phyloP scores from a whole-genome alignment of 257 asterid genomes.

The Hygrophila difformis region DNA sequence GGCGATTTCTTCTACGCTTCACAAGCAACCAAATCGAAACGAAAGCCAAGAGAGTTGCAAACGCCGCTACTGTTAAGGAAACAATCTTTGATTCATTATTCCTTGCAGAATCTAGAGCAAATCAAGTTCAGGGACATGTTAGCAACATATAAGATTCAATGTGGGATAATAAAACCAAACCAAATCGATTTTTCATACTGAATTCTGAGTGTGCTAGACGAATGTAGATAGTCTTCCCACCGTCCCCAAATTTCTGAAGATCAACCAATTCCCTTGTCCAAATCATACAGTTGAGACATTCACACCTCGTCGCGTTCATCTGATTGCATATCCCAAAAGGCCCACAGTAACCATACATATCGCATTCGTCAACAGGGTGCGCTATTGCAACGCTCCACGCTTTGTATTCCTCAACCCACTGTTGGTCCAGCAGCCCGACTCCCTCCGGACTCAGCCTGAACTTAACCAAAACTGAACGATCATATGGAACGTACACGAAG shows the following conservation, averaged over 20 bases:
- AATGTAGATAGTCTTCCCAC: slow-evolving; percentile 40
- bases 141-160: too few relatives aligned
- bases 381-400: slow-evolving; percentile 38
- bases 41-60: slow-evolving; percentile 29
- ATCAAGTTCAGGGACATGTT: too few relatives aligned
- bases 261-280: slow-evolving; percentile 63
- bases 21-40: slow-evolving; percentile 33
- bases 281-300: slow-evolving; percentile 59
- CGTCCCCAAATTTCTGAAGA: slow-evolving; percentile 38
- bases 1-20: slow-evolving; percentile 16
- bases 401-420: slow-evolving; percentile 21
- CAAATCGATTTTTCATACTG: slow-evolving; percentile 24
- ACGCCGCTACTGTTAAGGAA: slow-evolving; percentile 20
- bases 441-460: slow-evolving; percentile 43
- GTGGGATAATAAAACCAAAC: too few relatives aligned
- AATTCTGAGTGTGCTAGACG: slow-evolving; percentile 54
- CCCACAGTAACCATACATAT: slow-evolving; percentile 51
- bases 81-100: slow-evolving; percentile 20
- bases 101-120: slow-evolving; percentile 6
- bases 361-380: slow-evolving; percentile 46
- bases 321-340: slow-evolving; percentile 38
- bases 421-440: slow-evolving; percentile 31
- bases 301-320: slow-evolving; percentile 21
- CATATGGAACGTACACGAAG: slow-evolving; percentile 28
- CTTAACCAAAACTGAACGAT: slow-evolving; percentile 22